Evolutionary conservation across 495 filamentous ascomycete genomes (phyloP).

Genomic region (Rhizodiscina lignyota): DNA sequence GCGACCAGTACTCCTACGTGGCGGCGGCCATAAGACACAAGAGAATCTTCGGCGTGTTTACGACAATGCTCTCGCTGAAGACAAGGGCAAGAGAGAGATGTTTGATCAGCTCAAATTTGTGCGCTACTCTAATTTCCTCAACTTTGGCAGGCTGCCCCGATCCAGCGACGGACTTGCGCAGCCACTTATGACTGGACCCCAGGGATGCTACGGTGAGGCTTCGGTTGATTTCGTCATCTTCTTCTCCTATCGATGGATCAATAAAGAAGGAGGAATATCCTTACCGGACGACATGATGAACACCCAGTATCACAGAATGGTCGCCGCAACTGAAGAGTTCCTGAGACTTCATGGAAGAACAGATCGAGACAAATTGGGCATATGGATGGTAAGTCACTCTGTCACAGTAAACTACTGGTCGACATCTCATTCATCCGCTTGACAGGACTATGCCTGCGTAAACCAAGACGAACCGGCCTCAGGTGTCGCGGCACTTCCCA

Average conservation of each 20-base stretch:
- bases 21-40: background rate
- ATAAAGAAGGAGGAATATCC: background rate
- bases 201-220: background rate
- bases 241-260: slow-evolving; percentile 7
- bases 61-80: slow-evolving; percentile 1
- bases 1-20: slow-evolving; percentile 2
- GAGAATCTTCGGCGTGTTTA: slow-evolving; percentile 1
- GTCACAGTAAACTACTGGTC: background rate
- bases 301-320: slow-evolving; percentile 3
- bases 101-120: slow-evolving; percentile 3
- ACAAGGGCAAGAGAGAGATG: background rate
- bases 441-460: slow-evolving; percentile 6
- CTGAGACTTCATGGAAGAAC: background rate
- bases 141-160: background rate
- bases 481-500: slow-evolving; percentile 5
- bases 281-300: slow-evolving; percentile 1
- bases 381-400: slow-evolving; percentile 3
- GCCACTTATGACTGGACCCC: too few relatives aligned
- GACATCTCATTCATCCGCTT: background rate
- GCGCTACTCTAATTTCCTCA: slow-evolving; percentile 2
- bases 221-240: slow-evolving; percentile 3
- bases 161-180: slow-evolving; percentile 1
- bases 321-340: slow-evolving; percentile 3
- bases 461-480: slow-evolving; percentile 2
- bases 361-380: slow-evolving; percentile 1